These are phyloP conservation scores for Trichoderma sp. DNA, from an alignment of 2,329 filamentous ascomycete genomes.

Conservation along the genomic window DNA sequence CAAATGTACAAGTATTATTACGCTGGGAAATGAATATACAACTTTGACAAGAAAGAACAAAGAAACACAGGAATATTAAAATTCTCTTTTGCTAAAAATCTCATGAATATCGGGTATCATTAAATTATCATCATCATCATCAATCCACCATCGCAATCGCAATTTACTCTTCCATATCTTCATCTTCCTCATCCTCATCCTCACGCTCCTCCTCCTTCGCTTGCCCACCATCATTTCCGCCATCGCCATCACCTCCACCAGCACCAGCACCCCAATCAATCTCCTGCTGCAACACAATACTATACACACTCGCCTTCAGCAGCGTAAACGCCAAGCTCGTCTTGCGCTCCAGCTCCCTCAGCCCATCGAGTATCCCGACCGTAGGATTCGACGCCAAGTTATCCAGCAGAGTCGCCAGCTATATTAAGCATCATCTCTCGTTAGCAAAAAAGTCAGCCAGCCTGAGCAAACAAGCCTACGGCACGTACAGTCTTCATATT, in stretches of 20 bases:
- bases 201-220: not conserved
- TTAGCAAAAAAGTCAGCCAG: not conserved
- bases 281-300: slow-evolving; percentile 97
- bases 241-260: not conserved
- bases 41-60: not conserved
- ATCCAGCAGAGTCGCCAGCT: slow-evolving; percentile 65
- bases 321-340: slow-evolving; percentile 93
- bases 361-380: slow-evolving; percentile 80
- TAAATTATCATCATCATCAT: not conserved
- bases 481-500: slow-evolving; percentile 83
- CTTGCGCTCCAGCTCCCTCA: slow-evolving; percentile 89
- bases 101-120: slow-evolving; percentile 10
- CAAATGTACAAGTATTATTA: slow-evolving; percentile 24
- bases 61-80: not conserved
- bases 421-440: slow-evolving; percentile 26
- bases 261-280: slow-evolving; percentile 67
- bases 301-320: slow-evolving; percentile 97
- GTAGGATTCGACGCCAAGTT: slow-evolving; percentile 71
- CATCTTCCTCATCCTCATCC: not conserved
- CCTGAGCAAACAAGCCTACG: too few relatives aligned
- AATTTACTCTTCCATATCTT: not conserved
- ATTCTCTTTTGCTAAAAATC: not conserved
- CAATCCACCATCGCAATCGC: not conserved
- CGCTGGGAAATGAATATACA: slow-evolving; percentile 17
- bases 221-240: slow-evolving; percentile 22